phyloP scores from a whole-genome alignment of 2,329 filamentous ascomycete species.

The Cordyceps militaris region DNA sequence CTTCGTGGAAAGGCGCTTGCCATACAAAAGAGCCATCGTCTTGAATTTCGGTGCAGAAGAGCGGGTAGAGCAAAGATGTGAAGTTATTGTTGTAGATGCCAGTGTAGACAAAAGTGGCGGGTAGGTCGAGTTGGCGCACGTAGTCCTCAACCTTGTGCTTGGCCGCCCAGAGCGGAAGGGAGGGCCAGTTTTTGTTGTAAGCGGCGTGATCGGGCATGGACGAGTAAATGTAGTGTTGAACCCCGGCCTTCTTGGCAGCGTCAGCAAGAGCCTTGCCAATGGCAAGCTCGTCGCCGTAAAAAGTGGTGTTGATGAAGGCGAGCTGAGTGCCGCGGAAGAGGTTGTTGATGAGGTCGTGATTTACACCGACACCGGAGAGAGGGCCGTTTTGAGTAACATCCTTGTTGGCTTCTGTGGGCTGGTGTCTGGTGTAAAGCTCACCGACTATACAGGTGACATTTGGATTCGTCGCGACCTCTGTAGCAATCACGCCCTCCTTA shows the following conservation, averaged over 20 bases:
- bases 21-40: conserved; percentile 80
- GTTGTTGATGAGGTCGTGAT: conserved; percentile 63
- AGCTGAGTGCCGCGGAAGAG: conserved; percentile 80
- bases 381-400: conserved; percentile 63
- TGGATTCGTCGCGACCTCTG: conserved; percentile 73
- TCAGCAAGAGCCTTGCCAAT: conserved; percentile 86
- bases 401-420: conserved; percentile 41
- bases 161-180: conserved; percentile 81
- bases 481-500: conserved; percentile 77
- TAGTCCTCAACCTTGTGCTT: conserved; percentile 94
- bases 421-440: conserved; percentile 53
- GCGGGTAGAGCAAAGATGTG: conserved; percentile 81
- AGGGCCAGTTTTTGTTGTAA: conserved; percentile 70
- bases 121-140: conserved; percentile 71
- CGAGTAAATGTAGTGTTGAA: conserved; percentile 92
- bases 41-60: conserved; percentile 92
- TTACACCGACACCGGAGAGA: conserved; percentile 60
- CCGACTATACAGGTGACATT: conserved; percentile 63
- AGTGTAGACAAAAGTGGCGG: conserved; percentile 88
- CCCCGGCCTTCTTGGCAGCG: conserved; percentile 73
- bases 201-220: conserved; percentile 93
- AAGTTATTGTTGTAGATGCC: conserved; percentile 99
- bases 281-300: conserved; percentile 88
- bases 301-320: conserved; percentile 96
- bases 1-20: conserved; percentile 88